These are phyloP conservation scores for Pseudogymnoascus sp. DNA, from an alignment of 2,329 filamentous ascomycete genomes.

Conservation along the genomic window DNA sequence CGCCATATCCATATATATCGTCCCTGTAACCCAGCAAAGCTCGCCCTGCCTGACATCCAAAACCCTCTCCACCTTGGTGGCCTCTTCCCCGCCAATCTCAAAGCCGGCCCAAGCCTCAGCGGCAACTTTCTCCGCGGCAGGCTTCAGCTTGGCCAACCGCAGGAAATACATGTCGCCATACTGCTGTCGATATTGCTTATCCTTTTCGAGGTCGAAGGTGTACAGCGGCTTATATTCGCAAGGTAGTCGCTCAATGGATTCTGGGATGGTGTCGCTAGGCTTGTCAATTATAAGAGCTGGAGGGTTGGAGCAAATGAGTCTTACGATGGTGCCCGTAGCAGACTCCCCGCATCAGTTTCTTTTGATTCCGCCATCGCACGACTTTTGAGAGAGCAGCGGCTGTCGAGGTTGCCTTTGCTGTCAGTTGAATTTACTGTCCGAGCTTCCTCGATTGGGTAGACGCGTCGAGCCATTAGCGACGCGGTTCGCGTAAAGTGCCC, in stretches of 20 bases:
- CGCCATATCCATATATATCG: constrained; percentile 94
- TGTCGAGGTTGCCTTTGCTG: background rate
- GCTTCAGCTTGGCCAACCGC: constrained; percentile 79
- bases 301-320: constrained; percentile 19
- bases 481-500: constrained; percentile 8
- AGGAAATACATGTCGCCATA: constrained; percentile 98
- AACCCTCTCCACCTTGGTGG: constrained; percentile 74
- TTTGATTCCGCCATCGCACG: constrained; percentile 18
- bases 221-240: constrained; percentile 67
- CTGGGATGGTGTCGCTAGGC: constrained; percentile 31
- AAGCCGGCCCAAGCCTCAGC: constrained; percentile 69
- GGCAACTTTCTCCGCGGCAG: constrained; percentile 68
- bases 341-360: constrained; percentile 24
- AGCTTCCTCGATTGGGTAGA: background rate
- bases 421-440: background rate
- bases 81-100: constrained; percentile 68
- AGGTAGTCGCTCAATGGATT: constrained; percentile 43
- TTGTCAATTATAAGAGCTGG: background rate
- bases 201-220: constrained; percentile 65
- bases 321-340: constrained; percentile 45
- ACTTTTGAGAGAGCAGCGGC: background rate
- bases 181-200: constrained; percentile 81
- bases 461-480: constrained; percentile 9
- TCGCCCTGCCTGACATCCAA: constrained; percentile 93
- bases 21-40: constrained; percentile 90